These are phyloP conservation scores for Sphaerostilbella broomeana DNA, from an alignment of 2,329 filamentous ascomycete genomes.

Conservation along the genomic window DNA sequence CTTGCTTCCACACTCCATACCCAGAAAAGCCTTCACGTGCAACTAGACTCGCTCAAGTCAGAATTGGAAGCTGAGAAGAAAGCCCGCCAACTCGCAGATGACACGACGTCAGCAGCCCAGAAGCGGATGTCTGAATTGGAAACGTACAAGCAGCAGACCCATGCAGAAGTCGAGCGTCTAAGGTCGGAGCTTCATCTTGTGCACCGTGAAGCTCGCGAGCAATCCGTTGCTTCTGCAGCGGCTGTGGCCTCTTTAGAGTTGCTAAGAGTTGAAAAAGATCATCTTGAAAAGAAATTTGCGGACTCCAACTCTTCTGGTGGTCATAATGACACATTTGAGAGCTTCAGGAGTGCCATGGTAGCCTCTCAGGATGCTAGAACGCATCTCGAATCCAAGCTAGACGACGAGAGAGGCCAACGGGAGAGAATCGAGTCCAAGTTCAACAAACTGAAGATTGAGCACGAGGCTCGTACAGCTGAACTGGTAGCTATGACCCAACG, in stretches of 20 bases:
- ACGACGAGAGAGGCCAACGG: constrained; percentile 71
- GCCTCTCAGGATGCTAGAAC: constrained; percentile 72
- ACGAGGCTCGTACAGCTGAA: constrained; percentile 73
- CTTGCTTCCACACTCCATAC: constrained; percentile 73
- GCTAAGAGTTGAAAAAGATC: constrained; percentile 78
- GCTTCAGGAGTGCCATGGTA: constrained; percentile 69
- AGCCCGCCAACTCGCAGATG: constrained; percentile 78
- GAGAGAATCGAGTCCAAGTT: constrained; percentile 73
- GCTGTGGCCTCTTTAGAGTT: constrained; percentile 67
- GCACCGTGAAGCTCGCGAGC: constrained; percentile 72
- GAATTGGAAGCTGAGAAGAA: constrained; percentile 78
- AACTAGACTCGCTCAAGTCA: constrained; percentile 58
- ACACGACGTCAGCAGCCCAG: constrained; percentile 75
- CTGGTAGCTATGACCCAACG: constrained; percentile 67
- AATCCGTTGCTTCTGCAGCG: constrained; percentile 70
- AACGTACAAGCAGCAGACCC: constrained; percentile 72
- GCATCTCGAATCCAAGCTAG: constrained; percentile 71
- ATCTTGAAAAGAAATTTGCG: constrained; percentile 62
- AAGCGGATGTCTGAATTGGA: constrained; percentile 80
- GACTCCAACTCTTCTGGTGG: constrained; percentile 63
- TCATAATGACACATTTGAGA: constrained; percentile 63
- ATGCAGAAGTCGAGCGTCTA: constrained; percentile 76
- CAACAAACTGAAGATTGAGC: constrained; percentile 68
- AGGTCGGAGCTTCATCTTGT: constrained; percentile 77
- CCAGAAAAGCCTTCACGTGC: constrained; percentile 75